A percentile compares a stretch with the other conserved stretches of the same genome.
Evolutionary conservation across 1,284 basidiomycete species (phyloP).

Genomic region (Anthracocystis walkeri): DNA sequence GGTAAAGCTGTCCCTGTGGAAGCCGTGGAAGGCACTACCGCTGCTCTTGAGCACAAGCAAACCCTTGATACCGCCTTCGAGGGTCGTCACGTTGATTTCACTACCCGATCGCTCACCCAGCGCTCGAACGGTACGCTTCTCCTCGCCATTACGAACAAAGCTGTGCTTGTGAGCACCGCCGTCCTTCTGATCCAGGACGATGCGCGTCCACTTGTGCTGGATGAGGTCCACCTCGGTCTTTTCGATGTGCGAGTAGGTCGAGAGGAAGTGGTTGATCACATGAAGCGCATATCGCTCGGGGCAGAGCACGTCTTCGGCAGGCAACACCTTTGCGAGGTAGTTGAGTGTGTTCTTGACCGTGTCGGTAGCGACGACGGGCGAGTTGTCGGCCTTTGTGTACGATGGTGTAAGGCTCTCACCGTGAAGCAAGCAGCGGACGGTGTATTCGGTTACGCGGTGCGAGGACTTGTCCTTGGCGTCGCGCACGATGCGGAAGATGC

Average conservation of each 20-base stretch:
- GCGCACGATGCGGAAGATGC: conserved; percentile 61
- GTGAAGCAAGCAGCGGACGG: conserved; percentile 56
- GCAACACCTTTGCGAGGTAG: conserved; percentile 54
- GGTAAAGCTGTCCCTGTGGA: conserved; percentile 87
- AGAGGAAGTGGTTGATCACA: conserved; percentile 84
- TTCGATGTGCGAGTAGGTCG: conserved; percentile 80
- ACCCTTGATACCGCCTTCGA: conserved; percentile 58
- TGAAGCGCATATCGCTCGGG: conserved; percentile 89
- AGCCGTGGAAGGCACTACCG: conserved; percentile 86
- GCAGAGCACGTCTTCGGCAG: conserved; percentile 48
- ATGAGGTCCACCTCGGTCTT: conserved; percentile 82
- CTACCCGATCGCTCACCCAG: conserved; percentile 74
- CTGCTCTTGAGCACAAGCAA: conserved; percentile 83
- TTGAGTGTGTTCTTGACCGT: conserved; percentile 93
- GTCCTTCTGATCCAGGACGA: conserved; percentile 73
- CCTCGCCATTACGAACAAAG: conserved; percentile 89
- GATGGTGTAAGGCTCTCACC: conserved; percentile 51
- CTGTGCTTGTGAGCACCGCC: conserved; percentile 78
- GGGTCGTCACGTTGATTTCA: conserved; percentile 47
- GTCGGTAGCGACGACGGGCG: conserved; percentile 64
- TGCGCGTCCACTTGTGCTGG: conserved; percentile 87
- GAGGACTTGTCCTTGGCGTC: conserved; percentile 43
- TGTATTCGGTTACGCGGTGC: conserved; percentile 62
- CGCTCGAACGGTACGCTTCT: conserved; percentile 80
- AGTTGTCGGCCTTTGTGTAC: conserved; percentile 58